These are phyloP conservation scores for Curvularia verruculosa DNA, from an alignment of 2,329 filamentous ascomycete genomes.

Conservation along the genomic window DNA sequence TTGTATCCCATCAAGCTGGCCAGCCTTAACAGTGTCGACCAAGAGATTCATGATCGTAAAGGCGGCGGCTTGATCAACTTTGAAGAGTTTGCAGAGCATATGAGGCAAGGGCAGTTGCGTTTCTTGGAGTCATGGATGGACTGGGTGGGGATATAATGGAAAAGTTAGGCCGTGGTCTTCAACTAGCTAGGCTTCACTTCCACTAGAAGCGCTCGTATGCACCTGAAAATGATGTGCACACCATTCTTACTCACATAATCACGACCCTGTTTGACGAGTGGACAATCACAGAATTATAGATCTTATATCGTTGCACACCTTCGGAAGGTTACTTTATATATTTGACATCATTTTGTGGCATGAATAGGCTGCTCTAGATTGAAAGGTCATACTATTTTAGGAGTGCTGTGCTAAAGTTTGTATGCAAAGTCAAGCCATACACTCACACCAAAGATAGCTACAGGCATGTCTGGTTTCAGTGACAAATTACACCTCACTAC, in stretches of 20 bases:
- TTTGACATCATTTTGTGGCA: background rate
- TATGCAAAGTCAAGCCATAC: background rate
- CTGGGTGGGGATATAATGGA: conserved; percentile 57
- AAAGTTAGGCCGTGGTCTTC: background rate
- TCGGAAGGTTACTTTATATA: background rate
- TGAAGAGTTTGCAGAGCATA: conserved; percentile 78
- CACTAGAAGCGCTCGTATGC: background rate
- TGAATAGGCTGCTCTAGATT: background rate
- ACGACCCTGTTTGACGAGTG: background rate
- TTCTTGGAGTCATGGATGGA: conserved; percentile 94
- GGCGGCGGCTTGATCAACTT: conserved; percentile 79
- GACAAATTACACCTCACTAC: background rate
- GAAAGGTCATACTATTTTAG: background rate
- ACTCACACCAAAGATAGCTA: background rate
- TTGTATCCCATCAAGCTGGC: conserved; percentile 49
- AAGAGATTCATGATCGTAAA: conserved; percentile 72
- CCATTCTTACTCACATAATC: background rate
- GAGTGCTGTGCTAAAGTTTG: background rate
- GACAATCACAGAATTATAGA: background rate
- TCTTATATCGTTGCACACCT: background rate
- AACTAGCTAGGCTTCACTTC: background rate
- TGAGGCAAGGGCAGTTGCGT: conserved; percentile 67
- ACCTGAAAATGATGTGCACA: background rate
- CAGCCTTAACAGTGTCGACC: conserved; percentile 68
- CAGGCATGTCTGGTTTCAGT: background rate